Evolutionary conservation across 2,329 filamentous ascomycete species (phyloP), one percentile per base, ranked within the genome.

Genomic region (Neonectria hederae): DNA sequence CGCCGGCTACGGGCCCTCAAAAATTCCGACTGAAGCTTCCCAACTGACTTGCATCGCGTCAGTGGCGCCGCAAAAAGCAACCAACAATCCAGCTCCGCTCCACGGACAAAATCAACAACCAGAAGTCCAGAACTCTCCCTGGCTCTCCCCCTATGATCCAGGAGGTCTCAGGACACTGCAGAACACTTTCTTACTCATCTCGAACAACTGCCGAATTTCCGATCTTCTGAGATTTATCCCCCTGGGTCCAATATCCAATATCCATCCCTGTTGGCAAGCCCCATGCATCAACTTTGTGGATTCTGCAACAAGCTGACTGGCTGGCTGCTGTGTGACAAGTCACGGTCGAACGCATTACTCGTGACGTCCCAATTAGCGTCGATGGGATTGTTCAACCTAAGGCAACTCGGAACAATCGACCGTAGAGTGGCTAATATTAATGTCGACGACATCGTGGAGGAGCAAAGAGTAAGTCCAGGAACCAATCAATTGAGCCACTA

Each of bases 41-140:
- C 42, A 24, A 64, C 56, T 72, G 65, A 67, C 62, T 70, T 72
- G 62, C 65, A 68, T 72, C 59, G 65, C 62, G 68, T 69, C 63
- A 71, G 69, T 59, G 63, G 60, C 69, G 71, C 71, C 69, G 65
- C 58, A 73, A 70, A 72, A 73, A 72, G 63, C 62, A 73, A 71
- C 54, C 64, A 70, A 49, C 43, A 38, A 58, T 38, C 26, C 35
- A 59, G 46, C 62, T 65, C 53, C 62, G 63, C 65, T 60, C 62
- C 56, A 48, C 17, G 49, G 61, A 49, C 58, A 58, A 55, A 61
- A 30, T 57, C 40, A 45, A 59, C 53, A n/a, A 57, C 53, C 52
- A 28, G 8, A 28, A 57, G 26, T n/a, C n/a, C n/a, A n/a, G n/a
- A n/a, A 24, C 14, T n/a, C 46, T 58, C 63, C 59, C 46, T 49